These are phyloP conservation scores for Sesbania bispinosa DNA, from an alignment of 306 rosid genomes.

Conservation along the genomic window DNA sequence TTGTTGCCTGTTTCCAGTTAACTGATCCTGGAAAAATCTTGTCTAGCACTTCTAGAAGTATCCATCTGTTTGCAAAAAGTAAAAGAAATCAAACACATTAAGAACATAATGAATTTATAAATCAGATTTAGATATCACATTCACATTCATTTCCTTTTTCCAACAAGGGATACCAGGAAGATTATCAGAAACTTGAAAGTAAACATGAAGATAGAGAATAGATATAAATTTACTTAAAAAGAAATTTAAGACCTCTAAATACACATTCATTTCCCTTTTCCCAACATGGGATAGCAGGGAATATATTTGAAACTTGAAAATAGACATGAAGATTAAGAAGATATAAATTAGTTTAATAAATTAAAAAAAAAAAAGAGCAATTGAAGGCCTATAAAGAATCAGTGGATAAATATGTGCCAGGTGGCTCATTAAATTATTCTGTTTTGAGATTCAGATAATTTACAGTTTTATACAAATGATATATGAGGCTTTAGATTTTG, in stretches of 20 bases:
- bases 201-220: background rate
- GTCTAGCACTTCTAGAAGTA: slow-evolving; percentile 90
- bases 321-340: background rate
- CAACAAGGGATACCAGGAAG: background rate
- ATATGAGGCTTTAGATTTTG: background rate
- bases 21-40: slow-evolving; percentile 82
- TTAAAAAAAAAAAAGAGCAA: background rate
- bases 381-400: background rate
- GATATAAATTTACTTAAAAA: background rate
- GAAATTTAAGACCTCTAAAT: too few relatives aligned
- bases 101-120: background rate
- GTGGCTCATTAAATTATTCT: background rate
- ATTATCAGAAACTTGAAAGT: background rate
- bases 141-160: background rate
- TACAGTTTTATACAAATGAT: background rate
- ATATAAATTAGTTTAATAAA: background rate
- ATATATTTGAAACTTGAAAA: background rate
- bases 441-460: background rate
- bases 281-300: background rate
- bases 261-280: background rate
- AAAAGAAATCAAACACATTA: slow-evolving; percentile 14
- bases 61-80: slow-evolving; percentile 54
- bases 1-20: slow-evolving; percentile 91
- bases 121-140: background rate
- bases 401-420: background rate